Evolutionary conservation across 495 filamentous ascomycete genomes (phyloP).

Genomic region (Hyaloscypha hepaticicola): DNA sequence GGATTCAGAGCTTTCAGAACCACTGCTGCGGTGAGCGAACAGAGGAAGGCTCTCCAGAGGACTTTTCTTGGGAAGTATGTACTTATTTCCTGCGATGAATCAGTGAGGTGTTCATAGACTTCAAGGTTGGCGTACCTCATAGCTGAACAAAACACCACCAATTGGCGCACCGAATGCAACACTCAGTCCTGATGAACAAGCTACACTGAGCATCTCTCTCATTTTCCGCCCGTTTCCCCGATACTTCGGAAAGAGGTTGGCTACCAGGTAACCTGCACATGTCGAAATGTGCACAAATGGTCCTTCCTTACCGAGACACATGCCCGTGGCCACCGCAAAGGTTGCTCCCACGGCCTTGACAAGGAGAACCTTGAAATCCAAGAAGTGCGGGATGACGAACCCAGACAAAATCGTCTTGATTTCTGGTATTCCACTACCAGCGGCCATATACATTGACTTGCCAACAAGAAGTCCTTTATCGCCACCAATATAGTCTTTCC

Average conservation of each 20-base stretch:
- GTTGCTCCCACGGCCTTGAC: slow-evolving; percentile 56
- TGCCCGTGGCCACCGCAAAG: slow-evolving; percentile 56
- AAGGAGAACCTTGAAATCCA: slow-evolving; percentile 52
- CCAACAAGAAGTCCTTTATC: slow-evolving; percentile 31
- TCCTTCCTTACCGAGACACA: slow-evolving; percentile 61
- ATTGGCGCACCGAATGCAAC: slow-evolving; percentile 63
- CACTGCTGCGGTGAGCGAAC: slow-evolving; percentile 53
- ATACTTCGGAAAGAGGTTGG: slow-evolving; percentile 51
- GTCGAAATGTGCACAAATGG: slow-evolving; percentile 61
- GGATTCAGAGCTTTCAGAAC: slow-evolving; percentile 57
- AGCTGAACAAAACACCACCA: slow-evolving; percentile 57
- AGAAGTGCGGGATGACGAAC: slow-evolving; percentile 57
- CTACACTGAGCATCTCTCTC: slow-evolving; percentile 54
- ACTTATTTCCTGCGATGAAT: slow-evolving; percentile 42
- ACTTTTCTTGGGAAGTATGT: slow-evolving; percentile 56
- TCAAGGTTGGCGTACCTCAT: slow-evolving; percentile 38
- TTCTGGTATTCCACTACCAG: slow-evolving; percentile 57
- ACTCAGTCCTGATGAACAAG: slow-evolving; percentile 53
- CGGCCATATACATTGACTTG: slow-evolving; percentile 57
- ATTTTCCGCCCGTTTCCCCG: slow-evolving; percentile 51
- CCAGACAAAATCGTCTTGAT: slow-evolving; percentile 61
- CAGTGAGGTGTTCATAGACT: not conserved
- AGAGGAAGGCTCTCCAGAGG: slow-evolving; percentile 57
- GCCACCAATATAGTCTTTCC: not conserved
- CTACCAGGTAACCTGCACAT: slow-evolving; percentile 55